Percentiles rank a stretch among this genome's conserved stretches.
These are phyloP conservation scores for Pyrenula massariospora DNA, from an alignment of 495 filamentous ascomycete species.

Conservation along the genomic window DNA sequence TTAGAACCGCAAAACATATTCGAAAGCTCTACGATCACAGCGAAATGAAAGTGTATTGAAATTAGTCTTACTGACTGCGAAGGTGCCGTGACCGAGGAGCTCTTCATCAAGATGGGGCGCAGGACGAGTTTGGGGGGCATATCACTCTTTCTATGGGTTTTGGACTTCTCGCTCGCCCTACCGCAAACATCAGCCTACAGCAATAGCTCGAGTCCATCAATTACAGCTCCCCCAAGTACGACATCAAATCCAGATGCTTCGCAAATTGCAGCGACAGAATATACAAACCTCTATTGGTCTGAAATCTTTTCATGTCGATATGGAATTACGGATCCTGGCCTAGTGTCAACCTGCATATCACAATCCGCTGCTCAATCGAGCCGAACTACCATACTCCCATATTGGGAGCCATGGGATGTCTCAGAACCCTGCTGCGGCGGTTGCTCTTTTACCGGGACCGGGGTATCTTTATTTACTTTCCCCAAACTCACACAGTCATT, in stretches of 20 bases:
- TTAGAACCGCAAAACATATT: no score
- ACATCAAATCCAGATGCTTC: neutral
- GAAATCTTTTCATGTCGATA: neutral
- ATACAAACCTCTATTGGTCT: neutral
- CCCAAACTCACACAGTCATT: neutral
- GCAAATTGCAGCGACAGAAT: neutral
- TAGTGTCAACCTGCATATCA: neutral
- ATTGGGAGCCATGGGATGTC: neutral
- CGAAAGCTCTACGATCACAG: no score
- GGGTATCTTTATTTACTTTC: neutral
- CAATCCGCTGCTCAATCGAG: neutral
- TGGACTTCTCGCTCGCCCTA: neutral
- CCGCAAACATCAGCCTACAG: neutral
- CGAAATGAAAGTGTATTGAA: no score
- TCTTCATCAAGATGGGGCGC: neutral
- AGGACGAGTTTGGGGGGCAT: neutral
- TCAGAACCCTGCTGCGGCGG: neutral
- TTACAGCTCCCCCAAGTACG: neutral
- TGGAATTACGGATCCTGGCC: neutral
- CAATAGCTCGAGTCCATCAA: neutral
- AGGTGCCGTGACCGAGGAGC: no score
- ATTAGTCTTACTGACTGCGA: no score
- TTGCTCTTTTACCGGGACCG: neutral
- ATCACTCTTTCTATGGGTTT: neutral
- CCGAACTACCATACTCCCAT: neutral